phyloP scores from a whole-genome alignment of 352 stramenopile genomes.

The Pythium brassicae region DNA sequence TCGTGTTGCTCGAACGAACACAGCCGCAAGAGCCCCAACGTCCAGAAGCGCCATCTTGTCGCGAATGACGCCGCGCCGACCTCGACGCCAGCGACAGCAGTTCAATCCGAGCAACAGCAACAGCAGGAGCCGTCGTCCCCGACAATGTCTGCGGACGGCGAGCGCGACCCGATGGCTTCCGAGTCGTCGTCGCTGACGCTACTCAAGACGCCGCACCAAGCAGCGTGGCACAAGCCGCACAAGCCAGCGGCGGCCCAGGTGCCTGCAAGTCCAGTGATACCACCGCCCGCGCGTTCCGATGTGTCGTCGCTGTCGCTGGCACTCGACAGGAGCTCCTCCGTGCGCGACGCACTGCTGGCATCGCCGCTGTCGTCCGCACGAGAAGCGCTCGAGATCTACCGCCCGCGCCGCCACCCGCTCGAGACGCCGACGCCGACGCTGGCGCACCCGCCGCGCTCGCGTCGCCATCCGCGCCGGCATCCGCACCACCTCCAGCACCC shows the following conservation, averaged over 20 bases:
- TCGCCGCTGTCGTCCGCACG: constrained; percentile 25
- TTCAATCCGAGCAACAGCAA: not conserved
- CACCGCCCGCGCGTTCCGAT: too few relatives aligned
- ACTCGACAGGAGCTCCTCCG: not conserved
- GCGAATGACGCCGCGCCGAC: constrained; percentile 9
- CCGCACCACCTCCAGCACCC: constrained; percentile 8
- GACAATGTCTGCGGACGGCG: too few relatives aligned
- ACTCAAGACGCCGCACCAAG: not conserved
- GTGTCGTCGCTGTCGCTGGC: not conserved
- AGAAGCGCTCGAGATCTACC: constrained; percentile 26
- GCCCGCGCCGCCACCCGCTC: constrained; percentile 14
- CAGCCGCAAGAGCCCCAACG: constrained; percentile 23
- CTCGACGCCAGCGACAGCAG: not conserved
- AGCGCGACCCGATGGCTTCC: not conserved
- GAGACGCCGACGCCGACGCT: not conserved
- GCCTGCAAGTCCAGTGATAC: too few relatives aligned
- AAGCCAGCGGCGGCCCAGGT: not conserved
- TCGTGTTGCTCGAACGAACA: not conserved
- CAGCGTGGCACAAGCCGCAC: not conserved
- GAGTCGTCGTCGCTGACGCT: not conserved
- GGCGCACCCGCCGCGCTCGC: not conserved
- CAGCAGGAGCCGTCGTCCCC: not conserved
- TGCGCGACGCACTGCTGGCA: constrained; percentile 8
- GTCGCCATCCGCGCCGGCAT: constrained; percentile 3
- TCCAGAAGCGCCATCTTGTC: constrained; percentile 18